Percentiles rank a stretch among this genome's conserved stretches.
These are phyloP conservation scores for Geranomyces michiganensis DNA, from an alignment of 192 early-diverging fungal species.

Conservation along the genomic window DNA sequence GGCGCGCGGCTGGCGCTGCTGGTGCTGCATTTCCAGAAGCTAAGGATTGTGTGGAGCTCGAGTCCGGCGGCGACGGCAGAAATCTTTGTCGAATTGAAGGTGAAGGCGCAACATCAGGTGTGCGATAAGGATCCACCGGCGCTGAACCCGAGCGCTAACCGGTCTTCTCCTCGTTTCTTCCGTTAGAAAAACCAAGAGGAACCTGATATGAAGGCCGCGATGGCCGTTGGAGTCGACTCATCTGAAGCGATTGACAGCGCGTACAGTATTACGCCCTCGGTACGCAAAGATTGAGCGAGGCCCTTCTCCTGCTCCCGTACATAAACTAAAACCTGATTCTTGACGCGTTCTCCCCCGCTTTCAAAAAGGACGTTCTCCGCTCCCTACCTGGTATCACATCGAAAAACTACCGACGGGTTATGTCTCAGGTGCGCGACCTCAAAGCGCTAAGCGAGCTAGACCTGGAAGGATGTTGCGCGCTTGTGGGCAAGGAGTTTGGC, in stretches of 20 bases:
- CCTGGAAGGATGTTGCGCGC: conserved; percentile 43
- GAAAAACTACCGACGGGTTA: conserved; percentile 77
- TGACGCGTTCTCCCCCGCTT: neutral
- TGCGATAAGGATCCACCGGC: neutral
- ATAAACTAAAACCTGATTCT: neutral
- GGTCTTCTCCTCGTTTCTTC: too few relatives aligned
- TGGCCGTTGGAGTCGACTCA: conserved; percentile 70
- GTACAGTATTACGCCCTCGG: conserved; percentile 70
- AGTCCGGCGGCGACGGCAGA: conserved; percentile 82
- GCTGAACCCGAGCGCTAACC: too few relatives aligned
- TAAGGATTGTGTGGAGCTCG: conserved; percentile 85
- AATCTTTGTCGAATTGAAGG: conserved; percentile 91
- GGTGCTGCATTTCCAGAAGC: conserved; percentile 78
- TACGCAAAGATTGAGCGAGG: conserved; percentile 28
- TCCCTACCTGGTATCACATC: conserved; percentile 84
- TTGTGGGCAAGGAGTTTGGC: conserved; percentile 70
- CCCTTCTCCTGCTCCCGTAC: too few relatives aligned
- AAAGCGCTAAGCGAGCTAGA: conserved; percentile 61
- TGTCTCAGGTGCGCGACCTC: conserved; percentile 66
- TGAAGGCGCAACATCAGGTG: conserved; percentile 6
- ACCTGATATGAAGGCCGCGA: conserved; percentile 71
- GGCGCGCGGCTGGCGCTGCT: conserved; percentile 56
- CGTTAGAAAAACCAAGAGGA: conserved; percentile 72
- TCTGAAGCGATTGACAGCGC: conserved; percentile 65
- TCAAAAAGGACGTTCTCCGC: conserved; percentile 68